Evolutionary conservation across 164 flowering plant genomes (phyloP).

Genomic region (Nelumbo lutea): DNA sequence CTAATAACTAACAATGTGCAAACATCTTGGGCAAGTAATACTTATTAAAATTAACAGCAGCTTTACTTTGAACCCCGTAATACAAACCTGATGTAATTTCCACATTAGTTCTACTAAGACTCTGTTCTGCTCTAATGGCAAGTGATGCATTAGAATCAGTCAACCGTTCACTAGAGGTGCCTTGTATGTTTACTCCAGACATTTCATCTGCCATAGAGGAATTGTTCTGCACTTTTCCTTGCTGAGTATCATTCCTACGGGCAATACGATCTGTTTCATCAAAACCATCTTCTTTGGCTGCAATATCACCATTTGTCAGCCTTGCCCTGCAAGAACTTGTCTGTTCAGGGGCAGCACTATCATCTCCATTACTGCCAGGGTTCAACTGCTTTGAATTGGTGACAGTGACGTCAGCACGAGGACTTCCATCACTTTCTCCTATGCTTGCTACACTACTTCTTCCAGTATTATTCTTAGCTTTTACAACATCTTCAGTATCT

Average conservation of each 20-base stretch:
- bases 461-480: constrained; percentile 35
- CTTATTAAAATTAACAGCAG: not conserved
- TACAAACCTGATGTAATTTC: constrained; percentile 52
- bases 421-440: constrained; percentile 52
- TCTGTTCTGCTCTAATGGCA: constrained; percentile 39
- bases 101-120: constrained; percentile 31
- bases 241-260: constrained; percentile 35
- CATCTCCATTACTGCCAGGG: constrained; percentile 45
- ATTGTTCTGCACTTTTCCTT: constrained; percentile 31
- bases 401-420: constrained; percentile 32
- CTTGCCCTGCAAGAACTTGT: constrained; percentile 38
- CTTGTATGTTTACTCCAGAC: constrained; percentile 35
- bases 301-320: constrained; percentile 39
- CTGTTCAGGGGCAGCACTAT: constrained; percentile 35
- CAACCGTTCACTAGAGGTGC: constrained; percentile 32
- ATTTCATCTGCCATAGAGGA: constrained; percentile 31
- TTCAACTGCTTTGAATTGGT: constrained; percentile 35
- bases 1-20: not conserved
- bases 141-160: constrained; percentile 31
- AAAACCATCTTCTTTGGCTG: constrained; percentile 35
- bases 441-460: constrained; percentile 31
- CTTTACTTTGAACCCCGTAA: not conserved
- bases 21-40: not conserved
- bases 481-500: constrained; percentile 65
- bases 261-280: constrained; percentile 32